Conservation (phyloP, 106 monocot species). For the Dendrobium catenatum region DNA sequence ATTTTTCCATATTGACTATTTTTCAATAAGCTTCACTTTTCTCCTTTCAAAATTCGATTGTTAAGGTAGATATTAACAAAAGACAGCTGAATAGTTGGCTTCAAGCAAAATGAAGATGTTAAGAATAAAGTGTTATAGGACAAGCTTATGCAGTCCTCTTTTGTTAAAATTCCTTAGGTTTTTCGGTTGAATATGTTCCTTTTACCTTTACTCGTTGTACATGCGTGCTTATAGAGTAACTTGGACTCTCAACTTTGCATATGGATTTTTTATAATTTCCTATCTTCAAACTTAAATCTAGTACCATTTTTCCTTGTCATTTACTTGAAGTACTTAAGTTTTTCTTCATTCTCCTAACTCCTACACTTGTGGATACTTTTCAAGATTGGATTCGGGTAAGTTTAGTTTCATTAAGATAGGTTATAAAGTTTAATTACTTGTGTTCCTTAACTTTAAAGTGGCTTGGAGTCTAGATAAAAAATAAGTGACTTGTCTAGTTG, state of each 20-base stretch:
- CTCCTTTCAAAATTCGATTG: not conserved
- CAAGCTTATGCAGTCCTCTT: not conserved
- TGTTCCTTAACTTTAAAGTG: too few species aligned
- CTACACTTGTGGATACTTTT: too few species aligned
- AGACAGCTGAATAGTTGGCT: not conserved
- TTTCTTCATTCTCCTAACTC: not conserved
- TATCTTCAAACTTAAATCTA: not conserved
- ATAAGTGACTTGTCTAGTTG: too few species aligned
- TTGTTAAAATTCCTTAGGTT: not conserved
- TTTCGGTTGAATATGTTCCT: not conserved
- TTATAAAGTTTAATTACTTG: too few species aligned
- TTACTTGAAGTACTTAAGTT: not conserved
- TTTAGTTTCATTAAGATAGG: too few species aligned
- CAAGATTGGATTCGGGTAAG: too few species aligned
- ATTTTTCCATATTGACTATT: not conserved
- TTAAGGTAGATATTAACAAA: not conserved
- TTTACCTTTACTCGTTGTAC: not conserved
- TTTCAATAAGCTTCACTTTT: not conserved
- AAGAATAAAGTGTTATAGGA: not conserved
- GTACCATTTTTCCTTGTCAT: not conserved
- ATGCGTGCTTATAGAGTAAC: not conserved
- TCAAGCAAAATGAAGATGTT: not conserved
- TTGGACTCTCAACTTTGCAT: not conserved
- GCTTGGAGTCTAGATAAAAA: too few species aligned
- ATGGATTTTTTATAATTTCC: not conserved